Percentiles rank a stretch among this genome's conserved stretches.
phyloP scores from a whole-genome alignment of 257 asterid genomes.

The Petrea volubilis region DNA sequence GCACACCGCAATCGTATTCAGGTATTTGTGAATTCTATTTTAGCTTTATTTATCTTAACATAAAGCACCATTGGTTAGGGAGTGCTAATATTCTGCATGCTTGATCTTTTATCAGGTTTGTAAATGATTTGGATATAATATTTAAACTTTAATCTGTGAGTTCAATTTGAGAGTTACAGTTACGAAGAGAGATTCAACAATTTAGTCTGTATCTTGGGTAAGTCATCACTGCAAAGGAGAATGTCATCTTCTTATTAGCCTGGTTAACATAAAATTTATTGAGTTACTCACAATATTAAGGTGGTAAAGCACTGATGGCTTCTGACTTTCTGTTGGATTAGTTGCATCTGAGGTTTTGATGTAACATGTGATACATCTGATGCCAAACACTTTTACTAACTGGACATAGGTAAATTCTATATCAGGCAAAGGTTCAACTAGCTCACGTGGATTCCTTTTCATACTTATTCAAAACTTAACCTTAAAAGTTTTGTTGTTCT shows the following conservation, averaged over 20 bases:
- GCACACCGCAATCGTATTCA: constrained; percentile 94
- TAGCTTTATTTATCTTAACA: not conserved
- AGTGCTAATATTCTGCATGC: not conserved
- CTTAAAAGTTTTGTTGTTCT: not conserved
- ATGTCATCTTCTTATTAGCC: not conserved
- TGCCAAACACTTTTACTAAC: constrained; percentile 1
- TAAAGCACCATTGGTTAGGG: not conserved
- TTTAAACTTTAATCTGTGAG: constrained; percentile 12
- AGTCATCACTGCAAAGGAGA: constrained; percentile 20
- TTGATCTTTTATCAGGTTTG: constrained; percentile 15
- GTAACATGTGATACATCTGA: constrained; percentile 1
- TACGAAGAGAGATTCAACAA: constrained; percentile 6
- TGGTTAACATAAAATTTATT: not conserved
- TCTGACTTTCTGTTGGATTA: constrained; percentile 13
- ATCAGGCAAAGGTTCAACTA: constrained; percentile 10
- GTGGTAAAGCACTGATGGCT: constrained; percentile 5
- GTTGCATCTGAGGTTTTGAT: constrained; percentile 2
- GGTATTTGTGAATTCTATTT: constrained; percentile 32
- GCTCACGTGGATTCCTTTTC: not conserved
- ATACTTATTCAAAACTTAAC: not conserved
- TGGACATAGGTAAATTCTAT: constrained; percentile 10
- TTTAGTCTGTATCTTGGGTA: constrained; percentile 15
- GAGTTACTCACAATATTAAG: constrained; percentile 13
- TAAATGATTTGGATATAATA: constrained; percentile 8
- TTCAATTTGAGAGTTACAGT: constrained; percentile 11